A percentile compares a stretch with the other conserved stretches of the same genome.
phyloP scores from a whole-genome alignment of 306 rosid genomes.

The Echinosophora koreensis region DNA sequence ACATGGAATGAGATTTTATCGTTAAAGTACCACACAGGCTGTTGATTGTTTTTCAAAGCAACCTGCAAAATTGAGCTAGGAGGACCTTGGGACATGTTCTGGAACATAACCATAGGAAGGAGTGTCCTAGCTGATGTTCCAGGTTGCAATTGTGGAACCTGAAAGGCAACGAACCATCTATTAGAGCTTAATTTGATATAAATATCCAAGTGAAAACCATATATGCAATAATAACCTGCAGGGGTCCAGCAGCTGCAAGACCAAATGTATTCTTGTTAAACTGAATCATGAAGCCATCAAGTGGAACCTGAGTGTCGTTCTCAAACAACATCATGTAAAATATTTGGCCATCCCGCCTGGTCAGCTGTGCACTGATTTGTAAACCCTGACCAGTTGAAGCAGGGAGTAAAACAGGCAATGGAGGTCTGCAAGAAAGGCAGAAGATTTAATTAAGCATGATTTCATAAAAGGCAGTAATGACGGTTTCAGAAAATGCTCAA shows the following conservation, averaged over 20 bases:
- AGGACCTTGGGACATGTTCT: slow-evolving; percentile 96
- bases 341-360: slow-evolving; percentile 78
- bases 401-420: slow-evolving; percentile 82
- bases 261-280: slow-evolving; percentile 98
- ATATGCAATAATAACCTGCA: slow-evolving; percentile 67
- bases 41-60: slow-evolving; percentile 91
- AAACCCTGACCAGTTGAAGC: slow-evolving; percentile 92
- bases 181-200: slow-evolving; percentile 37
- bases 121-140: slow-evolving; percentile 75
- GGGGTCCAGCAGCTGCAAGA: slow-evolving; percentile 91
- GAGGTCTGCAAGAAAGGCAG: slow-evolving; percentile 69
- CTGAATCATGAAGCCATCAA: slow-evolving; percentile 98
- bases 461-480: slow-evolving; percentile 22
- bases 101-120: slow-evolving; percentile 93
- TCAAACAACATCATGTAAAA: slow-evolving; percentile 86
- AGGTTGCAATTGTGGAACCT: slow-evolving; percentile 89
- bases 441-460: slow-evolving; percentile 44
- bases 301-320: slow-evolving; percentile 80
- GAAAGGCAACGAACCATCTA: slow-evolving; percentile 38
- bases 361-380: slow-evolving; percentile 95
- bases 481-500: slow-evolving; percentile 23
- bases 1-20: slow-evolving; percentile 79
- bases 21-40: slow-evolving; percentile 93
- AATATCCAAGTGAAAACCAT: slow-evolving; percentile 24
- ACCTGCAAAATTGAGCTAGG: slow-evolving; percentile 91